Percentiles rank a stretch among this genome's conserved stretches.
phyloP scores from a whole-genome alignment of 2,329 filamentous ascomycete genomes.

The Huntiella savannae region DNA sequence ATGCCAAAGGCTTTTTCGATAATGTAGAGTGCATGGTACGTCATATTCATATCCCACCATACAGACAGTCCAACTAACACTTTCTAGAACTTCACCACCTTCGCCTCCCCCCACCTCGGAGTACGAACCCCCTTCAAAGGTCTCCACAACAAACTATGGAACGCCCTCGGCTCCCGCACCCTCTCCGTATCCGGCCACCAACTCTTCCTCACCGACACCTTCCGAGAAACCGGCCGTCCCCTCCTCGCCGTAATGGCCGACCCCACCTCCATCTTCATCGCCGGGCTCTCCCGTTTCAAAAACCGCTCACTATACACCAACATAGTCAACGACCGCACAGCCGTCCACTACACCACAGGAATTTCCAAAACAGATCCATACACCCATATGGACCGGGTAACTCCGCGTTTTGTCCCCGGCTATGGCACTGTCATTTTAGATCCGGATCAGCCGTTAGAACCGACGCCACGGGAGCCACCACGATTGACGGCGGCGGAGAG shows the following conservation, averaged over 20 bases:
- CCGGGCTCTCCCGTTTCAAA: conserved; percentile 56
- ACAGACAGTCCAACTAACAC: not conserved
- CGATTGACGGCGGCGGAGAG: conserved; percentile 16
- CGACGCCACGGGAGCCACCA: conserved; percentile 10
- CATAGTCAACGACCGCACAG: conserved; percentile 66
- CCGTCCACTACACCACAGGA: conserved; percentile 64
- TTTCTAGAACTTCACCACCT: conserved; percentile 69
- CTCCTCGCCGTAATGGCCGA: conserved; percentile 69
- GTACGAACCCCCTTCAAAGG: conserved; percentile 51
- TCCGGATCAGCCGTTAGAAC: conserved; percentile 36
- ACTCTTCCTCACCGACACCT: conserved; percentile 70
- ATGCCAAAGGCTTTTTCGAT: conserved; percentile 64
- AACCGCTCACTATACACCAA: conserved; percentile 68
- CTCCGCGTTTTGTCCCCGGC: conserved; percentile 46
- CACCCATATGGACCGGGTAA: conserved; percentile 32
- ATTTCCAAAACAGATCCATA: conserved; percentile 67
- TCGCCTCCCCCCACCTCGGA: conserved; percentile 71
- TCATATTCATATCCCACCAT: not conserved
- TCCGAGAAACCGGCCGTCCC: conserved; percentile 64
- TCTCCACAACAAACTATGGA: conserved; percentile 51
- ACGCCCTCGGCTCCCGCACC: conserved; percentile 63
- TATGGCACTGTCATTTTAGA: conserved; percentile 64
- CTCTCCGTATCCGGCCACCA: conserved; percentile 66
- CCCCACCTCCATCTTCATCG: conserved; percentile 67
- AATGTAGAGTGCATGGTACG: conserved; percentile 56